Conservation (phyloP, 768 basidiomycete genomes). For the Imleria badia region DNA sequence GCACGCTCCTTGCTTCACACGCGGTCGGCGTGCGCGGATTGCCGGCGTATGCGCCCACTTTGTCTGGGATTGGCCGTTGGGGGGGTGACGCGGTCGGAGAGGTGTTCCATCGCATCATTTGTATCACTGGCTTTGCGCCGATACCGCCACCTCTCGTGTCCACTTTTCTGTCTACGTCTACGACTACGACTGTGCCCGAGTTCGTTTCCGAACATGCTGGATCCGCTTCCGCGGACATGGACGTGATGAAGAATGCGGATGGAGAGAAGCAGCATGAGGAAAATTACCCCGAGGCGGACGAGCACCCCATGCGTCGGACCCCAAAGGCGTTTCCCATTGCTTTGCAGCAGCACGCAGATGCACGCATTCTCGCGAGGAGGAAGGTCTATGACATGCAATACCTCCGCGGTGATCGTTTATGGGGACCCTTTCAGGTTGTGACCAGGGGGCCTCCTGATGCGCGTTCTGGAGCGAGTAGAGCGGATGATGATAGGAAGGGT, state of each 20-base stretch:
- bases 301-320: neutral
- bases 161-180: neutral
- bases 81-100: constrained; percentile 33
- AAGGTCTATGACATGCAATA: constrained; percentile 34
- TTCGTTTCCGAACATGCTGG: neutral
- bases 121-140: constrained; percentile 44
- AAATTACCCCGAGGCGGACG: neutral
- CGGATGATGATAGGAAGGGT: neutral
- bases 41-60: constrained; percentile 7
- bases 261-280: neutral
- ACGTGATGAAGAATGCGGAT: neutral
- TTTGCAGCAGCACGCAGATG: constrained; percentile 20
- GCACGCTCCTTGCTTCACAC: constrained; percentile 21
- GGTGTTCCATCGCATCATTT: constrained; percentile 43
- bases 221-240: neutral
- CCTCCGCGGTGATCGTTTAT: constrained; percentile 26
- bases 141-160: constrained; percentile 17
- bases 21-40: constrained; percentile 24
- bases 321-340: constrained; percentile 10
- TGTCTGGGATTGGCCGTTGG: constrained; percentile 22
- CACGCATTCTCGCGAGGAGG: constrained; percentile 28
- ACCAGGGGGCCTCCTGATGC: neutral
- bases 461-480: neutral
- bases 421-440: constrained; percentile 29
- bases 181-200: neutral